phyloP scores from a whole-genome alignment of 2,329 filamentous ascomycete species.

The Basipetospora chlamydospora region DNA sequence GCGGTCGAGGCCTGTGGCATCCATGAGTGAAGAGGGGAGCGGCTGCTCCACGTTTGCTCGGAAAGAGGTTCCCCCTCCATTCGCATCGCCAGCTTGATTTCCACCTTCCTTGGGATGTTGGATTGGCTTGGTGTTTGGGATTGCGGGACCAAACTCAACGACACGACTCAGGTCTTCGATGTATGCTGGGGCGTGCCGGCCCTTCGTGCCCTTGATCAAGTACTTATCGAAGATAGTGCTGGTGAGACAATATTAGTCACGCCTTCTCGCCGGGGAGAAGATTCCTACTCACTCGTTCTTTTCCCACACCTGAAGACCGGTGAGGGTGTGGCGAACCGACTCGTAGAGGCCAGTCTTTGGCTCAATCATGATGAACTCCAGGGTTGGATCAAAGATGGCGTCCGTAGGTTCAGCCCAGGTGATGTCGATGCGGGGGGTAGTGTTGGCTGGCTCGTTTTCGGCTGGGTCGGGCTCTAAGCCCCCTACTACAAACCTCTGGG shows the following conservation, averaged over 20 bases:
- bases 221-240: slow-evolving; percentile 37
- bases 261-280: neutral
- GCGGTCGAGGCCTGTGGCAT: slow-evolving; percentile 38
- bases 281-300: slow-evolving; percentile 6
- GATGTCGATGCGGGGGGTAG: slow-evolving; percentile 59
- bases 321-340: slow-evolving; percentile 42
- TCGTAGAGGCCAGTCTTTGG: slow-evolving; percentile 63
- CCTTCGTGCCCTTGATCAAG: slow-evolving; percentile 32
- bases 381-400: slow-evolving; percentile 49
- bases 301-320: slow-evolving; percentile 5
- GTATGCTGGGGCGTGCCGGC: slow-evolving; percentile 16
- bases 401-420: slow-evolving; percentile 51
- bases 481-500: slow-evolving; percentile 47
- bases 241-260: neutral
- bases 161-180: slow-evolving; percentile 9
- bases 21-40: slow-evolving; percentile 1
- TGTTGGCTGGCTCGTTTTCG: slow-evolving; percentile 10
- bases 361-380: slow-evolving; percentile 68
- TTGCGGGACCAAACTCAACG: neutral
- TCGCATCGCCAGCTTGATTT: too few relatives aligned
- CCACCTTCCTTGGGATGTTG: too few relatives aligned
- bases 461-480: slow-evolving; percentile 40
- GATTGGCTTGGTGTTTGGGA: neutral
- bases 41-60: too few relatives aligned
- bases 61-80: too few relatives aligned